Evolutionary conservation across 2,329 filamentous ascomycete genomes (phyloP), one percentile per base, ranked within the genome.

Genomic region (Colletotrichum sp.): DNA sequence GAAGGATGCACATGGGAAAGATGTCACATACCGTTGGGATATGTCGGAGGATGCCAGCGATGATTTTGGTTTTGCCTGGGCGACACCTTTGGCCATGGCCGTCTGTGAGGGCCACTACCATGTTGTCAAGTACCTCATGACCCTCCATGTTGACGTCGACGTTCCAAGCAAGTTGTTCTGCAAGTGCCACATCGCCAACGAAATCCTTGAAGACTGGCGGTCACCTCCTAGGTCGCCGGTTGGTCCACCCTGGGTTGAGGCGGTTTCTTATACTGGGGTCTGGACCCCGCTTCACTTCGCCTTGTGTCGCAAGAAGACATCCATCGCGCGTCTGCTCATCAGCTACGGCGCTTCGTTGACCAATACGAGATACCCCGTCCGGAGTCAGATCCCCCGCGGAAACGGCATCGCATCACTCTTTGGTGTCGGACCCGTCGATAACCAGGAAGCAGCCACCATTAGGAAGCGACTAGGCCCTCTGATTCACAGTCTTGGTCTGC

Each of bases 391-490:
- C 4, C 44, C 44, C 12, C 44, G n/a, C 44, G 6, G 44, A 0
- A 52, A 52, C 0, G 18, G 44, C 0, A 21, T 52, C 44, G n/a
- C 44, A 21, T 4, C n/a, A 0, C 44, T 52, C 26, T 26, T 26
- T 26, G 26, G 26, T 26, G 5, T 26, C 26, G 26, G 5, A 6
- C 5, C 26, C 5, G 26, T 26, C 26, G 26, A 26, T 6, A 26
- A 26, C 26, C 26, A 26, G 26, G 5, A 26, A 26, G 10, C 44
- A n/a, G 6, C n/a, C 44, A 0, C 44, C 12, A 52, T 52, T 13
- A 0, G 44, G 0, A 0, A 52, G 1, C 44, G n/a, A 1, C 44
- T 52, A 0, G 44, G 44, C 44, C 0, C 44, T 21, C 44, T 52
- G 0, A 21, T 52, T 2, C 44, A 0, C 44, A 52, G 44, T 21